Conservation (phyloP, 164 flowering plant species). For the Pachysandra terminalis region DNA sequence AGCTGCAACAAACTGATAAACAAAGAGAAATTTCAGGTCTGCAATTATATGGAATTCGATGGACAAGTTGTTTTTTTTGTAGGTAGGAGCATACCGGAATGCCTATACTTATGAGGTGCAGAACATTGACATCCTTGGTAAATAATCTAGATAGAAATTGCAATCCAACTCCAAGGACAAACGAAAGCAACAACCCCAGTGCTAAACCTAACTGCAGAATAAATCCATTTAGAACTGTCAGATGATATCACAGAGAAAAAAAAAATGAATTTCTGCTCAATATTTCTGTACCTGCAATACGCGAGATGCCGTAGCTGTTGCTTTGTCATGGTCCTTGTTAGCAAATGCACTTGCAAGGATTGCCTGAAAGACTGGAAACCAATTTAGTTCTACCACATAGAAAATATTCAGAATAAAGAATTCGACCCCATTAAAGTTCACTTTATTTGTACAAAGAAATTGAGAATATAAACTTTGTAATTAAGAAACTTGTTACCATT, state of each 20-base stretch:
- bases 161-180: constrained; percentile 62
- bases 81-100: constrained; percentile 55
- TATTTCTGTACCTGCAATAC: constrained; percentile 66
- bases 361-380: constrained; percentile 42
- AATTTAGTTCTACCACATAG: too few relatives aligned
- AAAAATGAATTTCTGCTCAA: not conserved
- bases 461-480: too few relatives aligned
- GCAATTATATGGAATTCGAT: not conserved
- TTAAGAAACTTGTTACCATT: too few relatives aligned
- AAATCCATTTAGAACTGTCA: not conserved
- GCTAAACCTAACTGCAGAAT: constrained; percentile 67
- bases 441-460: not conserved
- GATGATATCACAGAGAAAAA: not conserved
- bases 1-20: constrained; percentile 70
- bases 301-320: constrained; percentile 56
- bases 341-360: constrained; percentile 89
- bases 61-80: not conserved
- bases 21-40: constrained; percentile 3
- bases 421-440: not conserved
- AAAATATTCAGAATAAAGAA: not conserved
- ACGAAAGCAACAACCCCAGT: constrained; percentile 57
- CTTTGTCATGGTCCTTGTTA: constrained; percentile 60
- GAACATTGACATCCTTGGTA: constrained; percentile 54
- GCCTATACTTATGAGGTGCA: constrained; percentile 53
- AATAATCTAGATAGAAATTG: constrained; percentile 59